Base-by-base conservation (phyloP, 495 filamentous ascomycete genomes). In the Penicillium verhagenii region DNA sequence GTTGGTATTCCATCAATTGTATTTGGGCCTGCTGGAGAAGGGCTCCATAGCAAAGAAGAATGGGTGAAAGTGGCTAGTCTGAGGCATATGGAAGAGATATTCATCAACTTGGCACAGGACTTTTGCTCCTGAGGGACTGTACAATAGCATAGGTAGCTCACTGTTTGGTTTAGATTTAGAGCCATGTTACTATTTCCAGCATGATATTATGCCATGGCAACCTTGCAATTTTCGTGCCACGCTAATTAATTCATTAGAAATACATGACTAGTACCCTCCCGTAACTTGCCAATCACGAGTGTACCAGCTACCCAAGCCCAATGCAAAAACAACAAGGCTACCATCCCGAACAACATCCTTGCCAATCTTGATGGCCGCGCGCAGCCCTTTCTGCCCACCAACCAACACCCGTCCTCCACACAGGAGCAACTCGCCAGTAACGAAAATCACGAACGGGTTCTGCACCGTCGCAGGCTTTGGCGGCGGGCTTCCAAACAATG, bases 401-500 rank as follows among this genome's bases (percentile, higher is more conserved):
- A 87, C 33, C 58, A 91, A 80, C 52, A 84, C 85, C 56, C 89
- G 74, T 20, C 81, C 81, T 7, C 80, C 81, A 56, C 88, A 81
- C 58, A 96, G 66, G 26, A 92, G 57, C 50, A 92, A 68, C 75
- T 96, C 90, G 10, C 83, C 88, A 2, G 90, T 91, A 19, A 88
- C 85, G 64, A 96, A 96, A 50, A 87, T 81, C 60, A 87, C 83
- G 71, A 94, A 96, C 20, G 81, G 77, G 42, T 79, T 81, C 75
- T 66, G 80, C 70, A 52, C 90, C 79, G 57, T 81, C 75, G 76
- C 92, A 85, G 45, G 87, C 70, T 43, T 87, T 76, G 57, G 79
- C 72, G 45, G 88, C 49, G 45, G 81, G 74, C 46, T 69, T 2
- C 76, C 76, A 24, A 71, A 79, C 39, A 66, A 62, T 24, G 69